Evolutionary conservation across 2,329 filamentous ascomycete genomes (phyloP).

Genomic region (Seiridium unicorne): DNA sequence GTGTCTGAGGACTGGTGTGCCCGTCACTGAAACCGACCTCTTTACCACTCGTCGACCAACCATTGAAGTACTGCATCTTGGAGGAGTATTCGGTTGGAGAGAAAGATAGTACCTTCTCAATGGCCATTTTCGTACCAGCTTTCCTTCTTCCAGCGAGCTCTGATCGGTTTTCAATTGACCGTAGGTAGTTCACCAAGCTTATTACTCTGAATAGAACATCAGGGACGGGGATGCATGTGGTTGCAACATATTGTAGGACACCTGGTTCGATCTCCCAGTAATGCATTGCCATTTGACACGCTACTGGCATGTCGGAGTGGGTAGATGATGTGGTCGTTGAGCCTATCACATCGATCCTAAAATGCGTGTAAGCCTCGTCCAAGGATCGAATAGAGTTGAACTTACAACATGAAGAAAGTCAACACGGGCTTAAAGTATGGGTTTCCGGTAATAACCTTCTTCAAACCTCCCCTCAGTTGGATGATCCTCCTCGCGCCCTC

Average conservation of each 20-base stretch:
- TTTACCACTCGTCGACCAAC: slow-evolving; percentile 10
- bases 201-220: slow-evolving; percentile 11
- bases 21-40: slow-evolving; percentile 6
- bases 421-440: slow-evolving; percentile 12
- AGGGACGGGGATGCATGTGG: slow-evolving; percentile 10
- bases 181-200: slow-evolving; percentile 12
- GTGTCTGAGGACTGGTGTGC: background rate
- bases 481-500: slow-evolving; percentile 14
- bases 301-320: slow-evolving; percentile 10
- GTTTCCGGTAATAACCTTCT: slow-evolving; percentile 9
- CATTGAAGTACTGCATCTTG: slow-evolving; percentile 9
- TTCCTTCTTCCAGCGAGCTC: background rate
- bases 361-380: background rate
- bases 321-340: slow-evolving; percentile 10
- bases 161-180: background rate
- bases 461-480: slow-evolving; percentile 10
- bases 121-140: slow-evolving; percentile 10
- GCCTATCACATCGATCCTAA: slow-evolving; percentile 9
- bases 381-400: background rate
- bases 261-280: slow-evolving; percentile 11
- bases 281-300: slow-evolving; percentile 11
- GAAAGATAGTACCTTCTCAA: slow-evolving; percentile 9
- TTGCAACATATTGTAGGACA: slow-evolving; percentile 7
- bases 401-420: slow-evolving; percentile 11
- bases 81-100: slow-evolving; percentile 8